Evolutionary conservation across 2,329 filamentous ascomycete genomes (phyloP).

Genomic region (Ascochyta lentis): DNA sequence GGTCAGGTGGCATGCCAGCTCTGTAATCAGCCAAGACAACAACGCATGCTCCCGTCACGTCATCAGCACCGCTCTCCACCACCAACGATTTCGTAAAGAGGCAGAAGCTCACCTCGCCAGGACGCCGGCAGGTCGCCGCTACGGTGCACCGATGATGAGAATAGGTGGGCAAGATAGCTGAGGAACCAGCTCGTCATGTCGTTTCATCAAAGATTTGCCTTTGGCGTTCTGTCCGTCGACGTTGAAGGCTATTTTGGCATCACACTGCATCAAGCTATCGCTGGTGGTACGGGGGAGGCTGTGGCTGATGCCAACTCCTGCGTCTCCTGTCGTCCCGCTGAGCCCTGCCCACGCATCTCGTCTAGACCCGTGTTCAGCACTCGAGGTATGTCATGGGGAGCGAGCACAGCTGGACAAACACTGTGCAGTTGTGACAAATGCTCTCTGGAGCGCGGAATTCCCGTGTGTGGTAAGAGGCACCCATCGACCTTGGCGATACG

Average conservation of each 20-base stretch:
- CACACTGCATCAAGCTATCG: conserved; percentile 5
- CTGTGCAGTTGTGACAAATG: conserved; percentile 1
- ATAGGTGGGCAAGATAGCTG: not conserved
- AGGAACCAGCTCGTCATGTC: conserved; percentile 1
- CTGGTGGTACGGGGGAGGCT: not conserved
- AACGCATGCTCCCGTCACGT: not conserved
- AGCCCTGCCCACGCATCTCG: not conserved
- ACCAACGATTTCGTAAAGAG: not conserved
- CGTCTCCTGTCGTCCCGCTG: not conserved
- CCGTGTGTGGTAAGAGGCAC: not conserved
- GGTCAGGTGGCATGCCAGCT: no score
- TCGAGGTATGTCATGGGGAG: not conserved
- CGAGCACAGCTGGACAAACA: not conserved
- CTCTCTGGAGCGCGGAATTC: not conserved
- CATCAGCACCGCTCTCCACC: not conserved
- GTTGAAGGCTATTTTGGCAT: conserved; percentile 11
- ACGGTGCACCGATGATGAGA: not conserved
- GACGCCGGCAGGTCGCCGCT: not conserved
- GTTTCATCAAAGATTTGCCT: not conserved
- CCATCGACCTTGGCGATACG: conserved; percentile 4
- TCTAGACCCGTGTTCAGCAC: not conserved
- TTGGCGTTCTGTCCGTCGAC: conserved; percentile 4
- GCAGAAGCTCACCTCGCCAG: not conserved
- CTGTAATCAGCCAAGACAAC: conserved; percentile 1
- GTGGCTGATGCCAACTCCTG: conserved; percentile 16